Evolutionary conservation across 768 basidiomycete species (phyloP).

Genomic region (Tylopilus rubrobrunneus): DNA sequence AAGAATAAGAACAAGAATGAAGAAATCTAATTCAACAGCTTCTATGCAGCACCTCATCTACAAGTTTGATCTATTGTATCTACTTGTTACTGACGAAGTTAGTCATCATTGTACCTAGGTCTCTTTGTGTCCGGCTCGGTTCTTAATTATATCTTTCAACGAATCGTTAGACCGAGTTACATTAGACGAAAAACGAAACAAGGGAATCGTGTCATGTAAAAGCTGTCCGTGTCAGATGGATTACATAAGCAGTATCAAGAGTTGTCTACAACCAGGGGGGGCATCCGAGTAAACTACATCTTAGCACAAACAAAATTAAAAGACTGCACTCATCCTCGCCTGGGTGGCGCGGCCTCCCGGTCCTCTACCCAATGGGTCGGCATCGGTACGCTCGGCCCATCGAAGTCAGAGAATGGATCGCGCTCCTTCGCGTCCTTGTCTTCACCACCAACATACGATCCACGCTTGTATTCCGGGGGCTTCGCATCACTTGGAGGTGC

Average conservation of each 20-base stretch:
- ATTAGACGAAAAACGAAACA: too few species aligned
- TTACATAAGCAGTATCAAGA: neutral
- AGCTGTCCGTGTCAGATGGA: neutral
- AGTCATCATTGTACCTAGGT: too few species aligned
- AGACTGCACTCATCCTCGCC: neutral
- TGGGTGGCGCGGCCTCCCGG: conserved; percentile 34
- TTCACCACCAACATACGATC: conserved; percentile 26
- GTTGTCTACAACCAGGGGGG: neutral
- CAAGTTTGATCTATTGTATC: neutral
- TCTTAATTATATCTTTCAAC: too few species aligned
- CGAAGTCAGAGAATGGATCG: conserved; percentile 57
- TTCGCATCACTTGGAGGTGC: conserved; percentile 46
- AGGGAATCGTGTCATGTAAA: neutral
- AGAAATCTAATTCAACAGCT: neutral
- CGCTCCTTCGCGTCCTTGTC: conserved; percentile 37
- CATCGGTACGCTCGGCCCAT: conserved; percentile 32
- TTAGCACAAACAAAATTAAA: neutral
- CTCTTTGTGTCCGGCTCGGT: too few species aligned
- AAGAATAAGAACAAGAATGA: neutral
- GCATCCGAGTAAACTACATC: neutral
- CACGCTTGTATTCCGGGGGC: conserved; percentile 47
- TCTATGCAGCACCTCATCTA: neutral
- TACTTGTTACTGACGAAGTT: too few species aligned
- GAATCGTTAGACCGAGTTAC: too few species aligned
- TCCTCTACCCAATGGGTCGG: conserved; percentile 38